A percentile compares a stretch with the other conserved stretches of the same genome.
phyloP scores from a whole-genome alignment of 495 filamentous ascomycete species.

The Lophium mytilinum region DNA sequence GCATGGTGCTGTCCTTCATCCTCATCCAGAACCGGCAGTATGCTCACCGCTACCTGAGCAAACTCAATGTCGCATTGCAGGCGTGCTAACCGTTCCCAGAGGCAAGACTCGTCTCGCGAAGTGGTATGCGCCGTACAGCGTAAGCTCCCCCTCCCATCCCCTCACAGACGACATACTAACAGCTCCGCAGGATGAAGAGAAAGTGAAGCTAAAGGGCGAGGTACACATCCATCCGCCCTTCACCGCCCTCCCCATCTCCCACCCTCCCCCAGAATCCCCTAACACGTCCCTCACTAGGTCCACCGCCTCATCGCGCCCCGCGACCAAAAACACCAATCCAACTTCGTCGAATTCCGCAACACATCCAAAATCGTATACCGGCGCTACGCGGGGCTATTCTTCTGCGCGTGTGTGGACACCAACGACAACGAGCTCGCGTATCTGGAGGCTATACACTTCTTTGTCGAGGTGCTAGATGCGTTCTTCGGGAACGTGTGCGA shows the following conservation, averaged over 20 bases:
- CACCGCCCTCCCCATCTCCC: background rate
- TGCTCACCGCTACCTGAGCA: constrained; percentile 8
- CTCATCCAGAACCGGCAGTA: constrained; percentile 28
- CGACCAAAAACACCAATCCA: constrained; percentile 98
- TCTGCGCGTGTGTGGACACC: constrained; percentile 97
- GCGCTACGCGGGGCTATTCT: constrained; percentile 94
- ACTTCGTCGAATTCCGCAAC: constrained; percentile 93
- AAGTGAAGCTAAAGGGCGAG: constrained; percentile 76
- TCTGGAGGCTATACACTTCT: constrained; percentile 97
- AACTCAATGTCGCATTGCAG: background rate
- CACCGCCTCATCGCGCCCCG: constrained; percentile 95
- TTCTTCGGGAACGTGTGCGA: constrained; percentile 99
- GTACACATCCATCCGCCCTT: constrained; percentile 16
- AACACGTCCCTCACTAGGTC: constrained; percentile 45
- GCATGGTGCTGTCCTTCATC: constrained; percentile 27
- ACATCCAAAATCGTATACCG: constrained; percentile 87
- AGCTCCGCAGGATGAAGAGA: constrained; percentile 67
- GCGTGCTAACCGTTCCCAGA: constrained; percentile 40
- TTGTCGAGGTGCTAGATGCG: constrained; percentile 94
- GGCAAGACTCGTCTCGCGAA: constrained; percentile 98
- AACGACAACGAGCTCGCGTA: constrained; percentile 98
- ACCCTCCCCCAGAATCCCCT: background rate
- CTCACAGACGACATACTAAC: constrained; percentile 1
- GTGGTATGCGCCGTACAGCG: constrained; percentile 95
- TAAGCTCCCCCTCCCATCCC: constrained; percentile 33